Percentiles rank a stretch among this genome's conserved stretches.
phyloP scores from a whole-genome alignment of 2,329 filamentous ascomycete genomes.

The Chalara sp. region DNA sequence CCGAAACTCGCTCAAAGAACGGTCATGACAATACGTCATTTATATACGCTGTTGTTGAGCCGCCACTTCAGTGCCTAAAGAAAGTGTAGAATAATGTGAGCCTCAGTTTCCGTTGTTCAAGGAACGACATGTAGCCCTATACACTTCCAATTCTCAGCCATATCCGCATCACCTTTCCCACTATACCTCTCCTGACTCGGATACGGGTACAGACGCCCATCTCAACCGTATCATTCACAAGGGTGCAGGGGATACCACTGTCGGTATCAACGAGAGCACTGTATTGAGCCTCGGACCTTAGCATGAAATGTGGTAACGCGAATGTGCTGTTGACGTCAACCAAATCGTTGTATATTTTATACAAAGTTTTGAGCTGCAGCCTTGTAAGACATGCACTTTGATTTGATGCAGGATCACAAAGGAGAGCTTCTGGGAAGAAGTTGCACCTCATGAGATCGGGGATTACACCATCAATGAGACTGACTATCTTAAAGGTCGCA shows the following conservation, averaged over 20 bases:
- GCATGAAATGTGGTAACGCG: slow-evolving; percentile 4
- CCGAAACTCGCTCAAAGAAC: no score
- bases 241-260: not conserved
- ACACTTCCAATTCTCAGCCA: not conserved
- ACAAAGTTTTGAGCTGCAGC: slow-evolving; percentile 35
- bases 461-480: slow-evolving; percentile 38
- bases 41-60: no score
- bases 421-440: slow-evolving; percentile 23
- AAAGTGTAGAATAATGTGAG: no score
- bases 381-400: slow-evolving; percentile 34
- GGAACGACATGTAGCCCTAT: no score
- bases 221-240: no score
- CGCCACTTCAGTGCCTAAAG: no score
- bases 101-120: no score
- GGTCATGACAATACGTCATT: no score
- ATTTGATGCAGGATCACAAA: slow-evolving; percentile 16
- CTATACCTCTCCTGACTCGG: slow-evolving; percentile 11
- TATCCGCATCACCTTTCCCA: slow-evolving; percentile 10
- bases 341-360: slow-evolving; percentile 32
- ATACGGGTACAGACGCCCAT: slow-evolving; percentile 37
- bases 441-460: slow-evolving; percentile 30
- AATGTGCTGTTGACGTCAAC: slow-evolving; percentile 3
- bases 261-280: not conserved
- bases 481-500: slow-evolving; percentile 44
- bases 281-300: slow-evolving; percentile 4